phyloP scores from a whole-genome alignment of 163 green algal genomes.

The Volvox carteri region DNA sequence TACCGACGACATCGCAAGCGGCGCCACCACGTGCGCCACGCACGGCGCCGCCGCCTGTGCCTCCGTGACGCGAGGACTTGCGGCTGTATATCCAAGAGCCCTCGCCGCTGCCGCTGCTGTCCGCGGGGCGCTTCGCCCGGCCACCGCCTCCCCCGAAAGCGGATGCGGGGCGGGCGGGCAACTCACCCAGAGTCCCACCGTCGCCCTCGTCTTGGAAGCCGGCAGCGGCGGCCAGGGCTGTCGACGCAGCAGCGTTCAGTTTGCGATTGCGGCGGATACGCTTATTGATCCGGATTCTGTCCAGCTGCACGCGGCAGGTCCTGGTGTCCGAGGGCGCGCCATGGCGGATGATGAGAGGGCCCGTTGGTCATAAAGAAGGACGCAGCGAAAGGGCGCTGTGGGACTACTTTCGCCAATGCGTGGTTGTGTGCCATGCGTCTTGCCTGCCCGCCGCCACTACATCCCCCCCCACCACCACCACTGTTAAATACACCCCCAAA shows the following conservation, averaged over 20 bases:
- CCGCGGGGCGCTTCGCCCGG: conserved; percentile 29
- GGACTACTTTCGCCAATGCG: too few species aligned
- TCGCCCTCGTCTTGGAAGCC: neutral
- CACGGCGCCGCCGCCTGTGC: neutral
- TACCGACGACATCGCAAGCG: neutral
- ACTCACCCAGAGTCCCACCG: neutral
- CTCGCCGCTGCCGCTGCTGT: conserved; percentile 52
- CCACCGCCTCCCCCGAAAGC: neutral
- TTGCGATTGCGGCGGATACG: conserved; percentile 42
- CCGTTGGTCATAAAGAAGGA: too few species aligned
- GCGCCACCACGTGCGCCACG: neutral
- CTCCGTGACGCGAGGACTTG: conserved; percentile 29
- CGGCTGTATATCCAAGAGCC: conserved; percentile 39
- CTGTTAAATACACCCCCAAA: too few species aligned
- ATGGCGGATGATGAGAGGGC: too few species aligned
- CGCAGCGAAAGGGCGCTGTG: too few species aligned
- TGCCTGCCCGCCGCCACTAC: too few species aligned
- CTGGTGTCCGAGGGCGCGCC: too few species aligned
- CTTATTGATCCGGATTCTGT: conserved; percentile 52
- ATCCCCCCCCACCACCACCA: too few species aligned
- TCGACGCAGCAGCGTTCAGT: conserved; percentile 26
- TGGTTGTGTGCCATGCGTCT: too few species aligned
- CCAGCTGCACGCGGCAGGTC: conserved; percentile 46
- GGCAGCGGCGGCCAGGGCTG: neutral
- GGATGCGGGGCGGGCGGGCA: neutral